A percentile compares a stretch with the other conserved stretches of the same genome.
Conservation (phyloP, 1,284 basidiomycete genomes). For the Pholiota adiposa region DNA sequence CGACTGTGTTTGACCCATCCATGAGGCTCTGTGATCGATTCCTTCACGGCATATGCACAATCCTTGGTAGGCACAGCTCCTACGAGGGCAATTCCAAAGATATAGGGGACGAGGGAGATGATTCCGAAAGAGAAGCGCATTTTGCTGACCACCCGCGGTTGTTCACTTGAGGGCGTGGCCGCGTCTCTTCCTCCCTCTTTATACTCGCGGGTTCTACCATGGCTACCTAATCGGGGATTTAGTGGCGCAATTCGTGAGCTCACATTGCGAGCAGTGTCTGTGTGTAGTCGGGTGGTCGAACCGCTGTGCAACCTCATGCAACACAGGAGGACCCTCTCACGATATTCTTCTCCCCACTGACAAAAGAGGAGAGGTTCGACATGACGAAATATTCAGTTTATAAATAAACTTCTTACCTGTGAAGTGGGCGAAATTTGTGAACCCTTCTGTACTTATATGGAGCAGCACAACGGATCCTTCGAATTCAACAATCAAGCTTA, state of each 20-base stretch:
- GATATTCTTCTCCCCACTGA: constrained; percentile 2
- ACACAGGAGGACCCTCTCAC: not conserved
- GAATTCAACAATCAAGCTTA: not conserved
- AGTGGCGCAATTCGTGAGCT: not conserved
- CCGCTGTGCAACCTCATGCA: not conserved
- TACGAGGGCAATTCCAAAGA: not conserved
- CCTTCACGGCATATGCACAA: constrained; percentile 33
- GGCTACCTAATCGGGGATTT: not conserved
- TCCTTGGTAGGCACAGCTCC: constrained; percentile 6
- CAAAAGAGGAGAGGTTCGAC: not conserved
- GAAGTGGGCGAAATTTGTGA: not conserved
- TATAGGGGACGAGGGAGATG: not conserved
- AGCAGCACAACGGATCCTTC: not conserved
- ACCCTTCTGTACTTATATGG: not conserved
- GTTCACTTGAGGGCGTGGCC: not conserved
- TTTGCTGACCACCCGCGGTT: not conserved
- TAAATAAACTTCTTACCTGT: not conserved
- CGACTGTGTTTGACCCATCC: constrained; percentile 52
- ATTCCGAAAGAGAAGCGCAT: not conserved
- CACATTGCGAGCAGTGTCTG: not conserved
- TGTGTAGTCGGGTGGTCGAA: not conserved
- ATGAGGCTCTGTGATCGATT: constrained; percentile 44
- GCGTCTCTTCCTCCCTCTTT: not conserved
- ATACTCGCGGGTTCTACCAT: not conserved
- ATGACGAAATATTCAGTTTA: not conserved